phyloP scores from a whole-genome alignment of 2,329 filamentous ascomycete genomes.

The Talaromyces sp. region DNA sequence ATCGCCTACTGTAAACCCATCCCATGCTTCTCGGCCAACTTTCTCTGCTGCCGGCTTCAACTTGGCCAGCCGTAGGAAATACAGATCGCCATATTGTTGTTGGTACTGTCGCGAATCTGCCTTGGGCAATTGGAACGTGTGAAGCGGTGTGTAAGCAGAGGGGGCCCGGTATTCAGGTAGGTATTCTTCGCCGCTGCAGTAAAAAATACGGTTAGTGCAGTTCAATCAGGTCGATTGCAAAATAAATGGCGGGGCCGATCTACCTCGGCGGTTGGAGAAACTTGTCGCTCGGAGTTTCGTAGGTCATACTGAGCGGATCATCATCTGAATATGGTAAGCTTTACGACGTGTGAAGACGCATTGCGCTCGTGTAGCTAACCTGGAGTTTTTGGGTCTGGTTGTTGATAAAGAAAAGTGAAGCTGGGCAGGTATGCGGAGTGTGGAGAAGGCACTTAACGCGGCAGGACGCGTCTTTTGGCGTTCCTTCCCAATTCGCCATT shows the following conservation, averaged over 20 bases:
- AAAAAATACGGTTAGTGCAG: neutral
- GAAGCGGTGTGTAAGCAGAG: conserved; percentile 69
- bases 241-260: neutral
- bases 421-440: neutral
- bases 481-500: neutral
- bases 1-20: conserved; percentile 58
- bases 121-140: conserved; percentile 69
- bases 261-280: conserved; percentile 19
- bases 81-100: conserved; percentile 97
- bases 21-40: conserved; percentile 72
- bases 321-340: neutral
- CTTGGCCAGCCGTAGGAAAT: conserved; percentile 84
- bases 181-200: conserved; percentile 26
- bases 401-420: neutral
- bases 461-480: conserved; percentile 26
- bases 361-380: neutral
- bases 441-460: conserved; percentile 18
- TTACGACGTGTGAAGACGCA: neutral
- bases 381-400: neutral
- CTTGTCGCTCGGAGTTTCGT: conserved; percentile 8
- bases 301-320: conserved; percentile 17
- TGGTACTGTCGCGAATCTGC: conserved; percentile 68
- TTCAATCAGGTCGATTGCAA: neutral
- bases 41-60: conserved; percentile 80
- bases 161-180: conserved; percentile 51